phyloP scores from a whole-genome alignment of 139 green algal genomes.

The Astrephomene gubernaculifera region DNA sequence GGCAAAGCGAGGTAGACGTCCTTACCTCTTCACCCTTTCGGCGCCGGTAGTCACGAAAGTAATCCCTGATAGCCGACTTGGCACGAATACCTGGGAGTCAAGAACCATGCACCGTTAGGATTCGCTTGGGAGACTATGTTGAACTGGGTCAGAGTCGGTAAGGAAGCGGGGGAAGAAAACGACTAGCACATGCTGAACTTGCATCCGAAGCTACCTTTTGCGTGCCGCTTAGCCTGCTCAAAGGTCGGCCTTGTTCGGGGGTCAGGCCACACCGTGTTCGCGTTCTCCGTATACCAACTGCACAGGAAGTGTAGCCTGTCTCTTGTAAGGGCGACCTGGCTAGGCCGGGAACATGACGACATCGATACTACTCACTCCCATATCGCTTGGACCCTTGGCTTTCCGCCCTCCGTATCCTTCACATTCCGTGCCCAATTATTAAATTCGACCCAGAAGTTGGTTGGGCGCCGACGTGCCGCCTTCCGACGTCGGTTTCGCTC shows the following conservation, averaged over 20 bases:
- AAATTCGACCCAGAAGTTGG: not conserved
- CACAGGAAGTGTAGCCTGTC: no score
- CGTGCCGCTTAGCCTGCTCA: not conserved
- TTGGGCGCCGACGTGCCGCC: not conserved
- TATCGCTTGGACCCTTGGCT: not conserved
- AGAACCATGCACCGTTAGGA: not conserved
- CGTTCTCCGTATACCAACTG: conserved; percentile 27
- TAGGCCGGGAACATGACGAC: no score
- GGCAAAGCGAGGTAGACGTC: no score
- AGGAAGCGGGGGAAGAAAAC: not conserved
- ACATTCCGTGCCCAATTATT: not conserved
- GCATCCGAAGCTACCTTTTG: not conserved
- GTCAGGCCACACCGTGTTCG: not conserved
- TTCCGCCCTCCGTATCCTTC: not conserved
- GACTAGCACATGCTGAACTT: not conserved
- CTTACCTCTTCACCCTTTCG: no score
- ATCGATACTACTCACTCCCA: not conserved
- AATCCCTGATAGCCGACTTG: not conserved
- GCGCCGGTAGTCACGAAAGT: conserved; percentile 1
- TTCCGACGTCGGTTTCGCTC: not conserved
- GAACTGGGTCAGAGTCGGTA: not conserved
- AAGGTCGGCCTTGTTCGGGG: not conserved
- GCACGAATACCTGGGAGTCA: not conserved
- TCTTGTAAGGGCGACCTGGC: no score
- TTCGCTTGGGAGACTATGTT: not conserved